phyloP scores from a whole-genome alignment of 2,329 filamentous ascomycete genomes.

The Xylaria digitata region DNA sequence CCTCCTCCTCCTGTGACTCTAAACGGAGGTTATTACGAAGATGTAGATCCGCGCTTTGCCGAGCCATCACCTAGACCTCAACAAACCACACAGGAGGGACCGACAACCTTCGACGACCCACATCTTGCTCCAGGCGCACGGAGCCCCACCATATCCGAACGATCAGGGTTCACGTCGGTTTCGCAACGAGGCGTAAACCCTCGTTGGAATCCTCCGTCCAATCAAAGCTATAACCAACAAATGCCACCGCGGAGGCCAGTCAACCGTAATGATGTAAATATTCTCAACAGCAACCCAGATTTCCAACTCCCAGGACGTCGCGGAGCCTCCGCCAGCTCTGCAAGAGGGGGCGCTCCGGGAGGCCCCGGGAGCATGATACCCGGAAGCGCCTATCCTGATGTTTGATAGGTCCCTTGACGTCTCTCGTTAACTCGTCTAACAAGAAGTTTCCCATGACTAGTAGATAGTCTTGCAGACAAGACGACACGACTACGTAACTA shows the following conservation, averaged over 20 bases:
- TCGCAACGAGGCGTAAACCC: conserved; percentile 91
- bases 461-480: not conserved
- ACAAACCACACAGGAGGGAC: conserved; percentile 45
- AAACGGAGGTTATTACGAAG: conserved; percentile 80
- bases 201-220: conserved; percentile 76
- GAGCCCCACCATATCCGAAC: conserved; percentile 81
- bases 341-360: conserved; percentile 45
- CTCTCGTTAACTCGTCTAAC: not conserved
- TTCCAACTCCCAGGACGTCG: conserved; percentile 74
- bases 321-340: conserved; percentile 41
- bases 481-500: not conserved
- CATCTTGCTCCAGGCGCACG: conserved; percentile 66
- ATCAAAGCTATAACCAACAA: conserved; percentile 56
- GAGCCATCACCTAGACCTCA: conserved; percentile 52
- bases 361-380: conserved; percentile 59
- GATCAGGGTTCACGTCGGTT: conserved; percentile 88
- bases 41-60: conserved; percentile 89
- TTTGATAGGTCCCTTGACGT: conserved; percentile 37
- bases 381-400: conserved; percentile 63
- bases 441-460: not conserved
- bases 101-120: conserved; percentile 71
- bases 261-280: conserved; percentile 74
- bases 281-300: conserved; percentile 85
- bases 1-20: conserved; percentile 48
- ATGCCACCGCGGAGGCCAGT: conserved; percentile 58